Conservation (phyloP, 116 monocot genomes). For the Phalaenopsis hybrid region DNA sequence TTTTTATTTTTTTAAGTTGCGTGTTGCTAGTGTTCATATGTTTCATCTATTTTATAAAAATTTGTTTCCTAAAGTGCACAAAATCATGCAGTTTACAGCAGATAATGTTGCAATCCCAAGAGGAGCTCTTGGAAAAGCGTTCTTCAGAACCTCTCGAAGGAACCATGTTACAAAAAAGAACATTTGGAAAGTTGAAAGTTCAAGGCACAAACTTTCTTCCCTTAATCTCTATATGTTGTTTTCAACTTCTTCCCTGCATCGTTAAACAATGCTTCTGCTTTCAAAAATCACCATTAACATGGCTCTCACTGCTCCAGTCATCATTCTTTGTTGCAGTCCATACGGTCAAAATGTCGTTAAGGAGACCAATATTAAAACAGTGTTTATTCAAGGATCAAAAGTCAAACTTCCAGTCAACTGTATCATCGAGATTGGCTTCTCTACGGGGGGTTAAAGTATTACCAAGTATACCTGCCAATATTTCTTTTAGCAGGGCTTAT, state of each 20-base stretch:
- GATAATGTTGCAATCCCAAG: slow-evolving; percentile 85
- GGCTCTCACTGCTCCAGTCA: background rate
- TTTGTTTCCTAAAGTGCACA: background rate
- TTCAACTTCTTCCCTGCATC: background rate
- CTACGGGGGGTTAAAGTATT: slow-evolving; percentile 50
- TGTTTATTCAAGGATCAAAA: slow-evolving; percentile 48
- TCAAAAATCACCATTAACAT: background rate
- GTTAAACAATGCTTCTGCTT: background rate
- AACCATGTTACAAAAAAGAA: slow-evolving; percentile 60
- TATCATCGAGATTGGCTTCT: slow-evolving; percentile 74
- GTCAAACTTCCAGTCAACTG: slow-evolving; percentile 62
- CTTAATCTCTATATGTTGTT: background rate
- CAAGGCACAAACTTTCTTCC: slow-evolving; percentile 42
- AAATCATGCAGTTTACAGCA: slow-evolving; percentile 60
- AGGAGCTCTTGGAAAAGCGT: slow-evolving; percentile 65
- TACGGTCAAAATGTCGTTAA: slow-evolving; percentile 63
- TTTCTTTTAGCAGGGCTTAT: slow-evolving; percentile 80
- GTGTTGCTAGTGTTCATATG: background rate
- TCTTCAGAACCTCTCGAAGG: slow-evolving; percentile 64
- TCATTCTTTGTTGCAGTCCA: slow-evolving; percentile 41
- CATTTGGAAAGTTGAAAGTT: slow-evolving; percentile 86
- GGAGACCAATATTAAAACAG: slow-evolving; percentile 35
- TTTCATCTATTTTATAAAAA: background rate
- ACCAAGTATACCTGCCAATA: slow-evolving; percentile 52
- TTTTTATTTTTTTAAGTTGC: background rate